Evolutionary conservation across 805 yeast species (phyloP).

Genomic region (Priceomyces carsonii): DNA sequence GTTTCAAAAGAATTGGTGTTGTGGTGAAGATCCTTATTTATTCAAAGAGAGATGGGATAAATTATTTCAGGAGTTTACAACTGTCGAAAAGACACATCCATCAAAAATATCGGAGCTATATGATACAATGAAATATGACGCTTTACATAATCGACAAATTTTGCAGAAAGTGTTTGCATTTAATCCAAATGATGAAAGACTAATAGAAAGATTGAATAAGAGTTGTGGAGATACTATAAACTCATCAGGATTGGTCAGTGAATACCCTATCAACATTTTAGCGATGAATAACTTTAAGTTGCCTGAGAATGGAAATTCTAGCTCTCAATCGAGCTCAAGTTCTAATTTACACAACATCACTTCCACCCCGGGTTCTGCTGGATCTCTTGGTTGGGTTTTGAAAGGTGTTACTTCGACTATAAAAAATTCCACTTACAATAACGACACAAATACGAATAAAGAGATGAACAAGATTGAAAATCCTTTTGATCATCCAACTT

Average conservation of each 20-base stretch:
- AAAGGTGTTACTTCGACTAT: slow-evolving; percentile 35
- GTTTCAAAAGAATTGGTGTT: slow-evolving; percentile 89
- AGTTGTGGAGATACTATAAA: slow-evolving; percentile 44
- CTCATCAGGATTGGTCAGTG: slow-evolving; percentile 60
- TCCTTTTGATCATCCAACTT: slow-evolving; percentile 77
- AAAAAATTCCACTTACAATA: slow-evolving; percentile 11
- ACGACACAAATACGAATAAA: slow-evolving; percentile 17
- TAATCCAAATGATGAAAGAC: slow-evolving; percentile 41
- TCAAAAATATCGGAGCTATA: slow-evolving; percentile 94
- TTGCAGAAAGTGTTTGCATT: slow-evolving; percentile 80
- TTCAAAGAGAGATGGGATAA: slow-evolving; percentile 98
- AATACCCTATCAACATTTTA: slow-evolving; percentile 70
- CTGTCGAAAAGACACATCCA: slow-evolving; percentile 96
- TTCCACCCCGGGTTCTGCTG: slow-evolving; percentile 46
- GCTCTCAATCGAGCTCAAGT: slow-evolving; percentile 22
- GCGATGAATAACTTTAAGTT: slow-evolving; percentile 77
- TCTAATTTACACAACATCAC: slow-evolving; percentile 22
- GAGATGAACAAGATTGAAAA: slow-evolving; percentile 24
- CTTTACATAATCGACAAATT: slow-evolving; percentile 90
- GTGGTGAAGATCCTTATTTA: slow-evolving; percentile 89
- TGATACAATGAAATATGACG: slow-evolving; percentile 98
- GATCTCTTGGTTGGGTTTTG: slow-evolving; percentile 75
- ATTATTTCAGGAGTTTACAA: slow-evolving; percentile 84
- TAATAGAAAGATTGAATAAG: slow-evolving; percentile 36
- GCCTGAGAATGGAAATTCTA: slow-evolving; percentile 32